Base-by-base conservation (phyloP, 1,139 yeast genomes). In the Scheffersomyces titani region DNA sequence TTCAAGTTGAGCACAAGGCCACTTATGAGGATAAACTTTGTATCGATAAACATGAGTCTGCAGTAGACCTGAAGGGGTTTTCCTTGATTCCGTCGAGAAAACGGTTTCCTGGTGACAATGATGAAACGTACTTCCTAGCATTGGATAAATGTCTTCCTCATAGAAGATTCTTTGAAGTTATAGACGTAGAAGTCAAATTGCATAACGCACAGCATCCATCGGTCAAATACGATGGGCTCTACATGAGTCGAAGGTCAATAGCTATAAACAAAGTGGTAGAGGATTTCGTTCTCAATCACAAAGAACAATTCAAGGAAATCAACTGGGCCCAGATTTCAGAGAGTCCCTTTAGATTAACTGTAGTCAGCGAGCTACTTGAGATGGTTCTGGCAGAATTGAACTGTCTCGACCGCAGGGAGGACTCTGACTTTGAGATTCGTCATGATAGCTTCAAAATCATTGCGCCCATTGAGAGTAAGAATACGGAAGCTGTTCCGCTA, bases 101-200 rank as follows among this genome's bases (percentile, higher is more conserved):
- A 46, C 20, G 49, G n/a, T 46, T 46, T 9, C 20, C 22, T 19
- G 49, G 49, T 18, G 49, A 46, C n/a, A n/a, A 19, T 13, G 49
- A 46, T 19, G 49, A 46, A 19, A 89, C 97, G 0, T 63, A 73
- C 1, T 93, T 94, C 66, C 70, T 91, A 30, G 97, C 98, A 0
- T 77, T 94, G 20, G 98, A 93, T 69, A 94, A 94, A 68, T 91
- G 96, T 63, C 73, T 89, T 1, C 91, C 91, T 0, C 72, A 77
- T 18, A 75, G 96, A 18, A 66, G 75, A 44, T 90, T 80, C 65
- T 63, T 91, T 6, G 84, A 84, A 58, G 61, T 77, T 3, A 20
- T 79, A 13, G 67, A 74, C 0, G 66, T 86, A n/a, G 57, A 62
- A 18, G 55, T 60, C 0, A 51, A 50, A 9, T 22, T 76, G 69